Evolutionary conservation across 2,329 filamentous ascomycete species (phyloP), one percentile per base, ranked within the genome.

Genomic region (Rhynchosporium secalis): DNA sequence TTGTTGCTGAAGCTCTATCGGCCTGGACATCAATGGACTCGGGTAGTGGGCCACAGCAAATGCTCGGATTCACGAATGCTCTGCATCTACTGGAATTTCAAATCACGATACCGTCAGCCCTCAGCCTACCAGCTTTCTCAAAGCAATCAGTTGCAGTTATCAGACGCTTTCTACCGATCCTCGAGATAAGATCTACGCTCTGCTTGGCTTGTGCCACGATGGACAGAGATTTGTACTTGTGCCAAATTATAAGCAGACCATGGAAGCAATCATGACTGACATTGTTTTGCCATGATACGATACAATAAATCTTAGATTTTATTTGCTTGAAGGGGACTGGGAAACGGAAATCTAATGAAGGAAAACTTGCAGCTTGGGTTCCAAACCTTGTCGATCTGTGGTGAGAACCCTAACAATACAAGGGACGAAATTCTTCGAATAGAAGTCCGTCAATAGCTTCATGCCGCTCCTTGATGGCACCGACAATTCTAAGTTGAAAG

Each of bases 1-100:
- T 72, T 33, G 71, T 75, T 64, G 73, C 72, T 55, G 51, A 20
- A 60, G 46, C 51, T 15, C 51, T 62, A 2, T 47, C 52, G 6
- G 38, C 38, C 13, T 47, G 33, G 29, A 49, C 51, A 40, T 2
- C 20, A 40, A 43, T 49, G 33, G 52, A 46, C 26, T 51, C 41
- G 4, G 28, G 20, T 13, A 28, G 1, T 40, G 51, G 51, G 2
- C 51, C 33, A 41, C 33, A 20, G n/a, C 20, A 38, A 33, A 40
- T 36, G 12, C 20, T 33, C 20, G 51, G 51, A 12, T 54, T 54
- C 8, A 54, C 51, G 4, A 54, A 45, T 20, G 38, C 54, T 12
- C 55, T 33, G 10, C 58, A 63, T 36, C 36, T 60, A 9, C 12
- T 45, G n/a, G 45, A 60, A n/a, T 60, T 62, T 56, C 56, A 40